phyloP scores from a whole-genome alignment of 768 basidiomycete genomes.

The Tylopilus cervinicoccineus region DNA sequence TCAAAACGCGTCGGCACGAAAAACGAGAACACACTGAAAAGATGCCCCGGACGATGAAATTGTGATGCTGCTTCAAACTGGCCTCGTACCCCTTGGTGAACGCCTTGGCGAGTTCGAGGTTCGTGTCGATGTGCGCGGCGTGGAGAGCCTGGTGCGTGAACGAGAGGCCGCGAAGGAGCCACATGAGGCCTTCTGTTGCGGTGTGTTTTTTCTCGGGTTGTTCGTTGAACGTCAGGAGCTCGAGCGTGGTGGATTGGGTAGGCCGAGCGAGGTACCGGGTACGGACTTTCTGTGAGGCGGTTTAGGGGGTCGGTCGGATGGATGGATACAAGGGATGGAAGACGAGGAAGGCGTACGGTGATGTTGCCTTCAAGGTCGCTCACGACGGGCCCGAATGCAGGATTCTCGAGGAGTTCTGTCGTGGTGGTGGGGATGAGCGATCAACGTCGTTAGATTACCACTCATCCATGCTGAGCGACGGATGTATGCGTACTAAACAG shows the following conservation, averaged over 20 bases:
- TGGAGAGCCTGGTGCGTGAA: constrained; percentile 87
- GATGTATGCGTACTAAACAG: constrained; percentile 68
- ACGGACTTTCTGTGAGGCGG: constrained; percentile 75
- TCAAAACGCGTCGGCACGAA: not conserved
- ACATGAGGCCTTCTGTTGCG: constrained; percentile 89
- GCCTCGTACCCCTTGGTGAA: constrained; percentile 80
- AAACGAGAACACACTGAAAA: constrained; percentile 43
- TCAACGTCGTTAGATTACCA: not conserved
- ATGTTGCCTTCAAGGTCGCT: constrained; percentile 91
- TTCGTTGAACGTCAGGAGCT: constrained; percentile 80
- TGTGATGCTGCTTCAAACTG: constrained; percentile 84
- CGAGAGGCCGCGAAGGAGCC: constrained; percentile 86
- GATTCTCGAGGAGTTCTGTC: constrained; percentile 24
- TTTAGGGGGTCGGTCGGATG: not conserved
- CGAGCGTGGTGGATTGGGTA: constrained; percentile 67
- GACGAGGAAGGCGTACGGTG: constrained; percentile 48
- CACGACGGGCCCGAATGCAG: constrained; percentile 79
- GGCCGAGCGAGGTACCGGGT: constrained; percentile 70
- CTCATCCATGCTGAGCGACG: not conserved
- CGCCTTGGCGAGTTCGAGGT: constrained; percentile 51
- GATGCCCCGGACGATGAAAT: constrained; percentile 62
- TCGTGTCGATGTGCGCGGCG: constrained; percentile 60
- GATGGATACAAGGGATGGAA: too few species aligned
- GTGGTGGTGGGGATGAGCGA: not conserved
- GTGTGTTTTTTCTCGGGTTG: constrained; percentile 80